Evolutionary conservation across 805 yeast species (phyloP), one percentile per base, ranked within the genome.

Genomic region (Cyberlindnera americana): DNA sequence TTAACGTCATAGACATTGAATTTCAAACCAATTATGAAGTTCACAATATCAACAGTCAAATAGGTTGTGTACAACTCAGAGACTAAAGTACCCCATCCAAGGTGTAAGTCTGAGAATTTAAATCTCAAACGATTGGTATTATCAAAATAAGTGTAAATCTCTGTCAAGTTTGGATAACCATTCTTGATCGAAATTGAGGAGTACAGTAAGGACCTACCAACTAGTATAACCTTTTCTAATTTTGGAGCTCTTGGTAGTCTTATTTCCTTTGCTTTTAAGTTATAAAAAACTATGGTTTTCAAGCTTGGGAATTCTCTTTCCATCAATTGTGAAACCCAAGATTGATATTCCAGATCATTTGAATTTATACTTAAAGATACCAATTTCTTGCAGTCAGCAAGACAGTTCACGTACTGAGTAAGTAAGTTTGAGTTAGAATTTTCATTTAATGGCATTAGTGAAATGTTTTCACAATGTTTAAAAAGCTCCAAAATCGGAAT

Each of bases 401-500:
- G 33, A 27, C 23, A 29, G 17, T 5, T 7, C 12, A 29, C 9
- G 13, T 18, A 29, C 10, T 29, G 14, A 5, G 5, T 13, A 6
- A 29, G 15, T 16, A 29, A 6, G 14, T 11, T 17, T 6, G 14
- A 5, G 23, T 19, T 23, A 19, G 6, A 11, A 5, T 10, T 9
- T 7, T 9, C 13, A 13, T 22, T 7, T 23, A n/a, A 30, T 3
- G 40, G 17, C 44, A 40, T 35, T 16, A 40, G 19, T 7, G 44
- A 36, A 4, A 44, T 21, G n/a, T 38, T 13, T 15, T 29, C 19
- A 6, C 38, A 34, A 6, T 17, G 19, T 2, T 19, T 19, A 10
- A 44, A 16, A 4, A 33, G 22, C 13, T 44, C 43, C 14, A 35
- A 28, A 44, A 26, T 13, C 33, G 34, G 21, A 28, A 39, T 33